Evolutionary conservation across 805 yeast species (phyloP).

Genomic region (Candida berthetii): DNA sequence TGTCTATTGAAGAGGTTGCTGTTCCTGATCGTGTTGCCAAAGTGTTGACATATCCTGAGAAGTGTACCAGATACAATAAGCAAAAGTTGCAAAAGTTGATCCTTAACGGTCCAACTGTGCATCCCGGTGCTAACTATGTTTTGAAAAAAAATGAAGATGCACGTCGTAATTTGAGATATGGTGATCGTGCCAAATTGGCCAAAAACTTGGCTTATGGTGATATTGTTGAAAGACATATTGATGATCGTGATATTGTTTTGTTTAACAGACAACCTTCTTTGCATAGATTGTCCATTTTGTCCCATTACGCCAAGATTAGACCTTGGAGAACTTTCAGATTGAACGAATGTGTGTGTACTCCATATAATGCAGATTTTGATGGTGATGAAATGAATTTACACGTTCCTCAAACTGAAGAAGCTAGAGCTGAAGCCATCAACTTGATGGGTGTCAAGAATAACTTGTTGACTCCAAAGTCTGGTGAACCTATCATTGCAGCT

Average conservation of each 20-base stretch:
- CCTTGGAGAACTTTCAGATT: constrained; percentile 98
- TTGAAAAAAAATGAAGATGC: constrained; percentile 78
- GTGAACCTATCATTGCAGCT: constrained; percentile 99
- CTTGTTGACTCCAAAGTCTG: constrained; percentile 91
- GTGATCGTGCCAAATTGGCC: constrained; percentile 77
- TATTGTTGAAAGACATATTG: constrained; percentile 91
- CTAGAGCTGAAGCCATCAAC: constrained; percentile 97
- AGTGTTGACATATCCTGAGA: constrained; percentile 93
- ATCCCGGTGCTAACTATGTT: constrained; percentile 96
- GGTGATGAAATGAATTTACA: constrained; percentile 99
- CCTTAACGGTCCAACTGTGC: constrained; percentile 76
- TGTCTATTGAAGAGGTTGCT: constrained; percentile 94
- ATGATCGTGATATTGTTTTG: constrained; percentile 93
- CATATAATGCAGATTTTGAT: constrained; percentile 98
- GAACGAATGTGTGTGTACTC: constrained; percentile 98
- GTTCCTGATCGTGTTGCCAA: constrained; percentile 97
- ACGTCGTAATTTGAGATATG: constrained; percentile 84
- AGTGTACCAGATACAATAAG: constrained; percentile 81
- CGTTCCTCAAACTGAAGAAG: constrained; percentile 98
- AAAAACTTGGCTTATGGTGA: constrained; percentile 79
- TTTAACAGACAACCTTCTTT: constrained; percentile 98
- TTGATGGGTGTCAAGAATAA: constrained; percentile 98
- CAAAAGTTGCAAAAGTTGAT: constrained; percentile 70
- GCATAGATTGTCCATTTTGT: constrained; percentile 87
- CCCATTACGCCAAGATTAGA: constrained; percentile 92